Base-by-base conservation (phyloP, 805 yeast species). In the Debaryomyces hansenii region DNA sequence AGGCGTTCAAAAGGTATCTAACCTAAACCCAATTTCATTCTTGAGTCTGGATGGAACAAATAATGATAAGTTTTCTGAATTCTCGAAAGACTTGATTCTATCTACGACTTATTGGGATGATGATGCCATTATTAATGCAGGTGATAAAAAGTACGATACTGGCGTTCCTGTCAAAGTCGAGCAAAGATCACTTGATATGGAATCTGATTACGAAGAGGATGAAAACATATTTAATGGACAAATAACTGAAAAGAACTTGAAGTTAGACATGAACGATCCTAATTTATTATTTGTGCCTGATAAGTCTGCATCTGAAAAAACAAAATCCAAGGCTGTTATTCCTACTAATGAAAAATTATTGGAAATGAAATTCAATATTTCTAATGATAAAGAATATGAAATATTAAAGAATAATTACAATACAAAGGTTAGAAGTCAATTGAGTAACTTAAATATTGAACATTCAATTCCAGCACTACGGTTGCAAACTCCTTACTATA, bases 401-500 rank as follows among this genome's bases (percentile, higher is more conserved):
- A 68, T 85, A 44, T 72, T 94, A 54, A 87, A 86, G 59, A 87
- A 83, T 47, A 91, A 90, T 58, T 90, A 91, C 63, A 96, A 90
- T 62, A 83, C 95, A 34, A 92, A 89, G 71, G 88, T 92, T 32
- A 83, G 99, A 63, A 83, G 96, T 2, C 95, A 96, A 5, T 83
- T 94, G 57, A 96, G 97, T 38, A 89, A 92, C 54, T 74, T 94
- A 51, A 84, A 81, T 42, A 90, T 94, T 51, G 98, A 94, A 58
- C 99, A 94, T 64, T 81, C 97, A 0, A 76, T 83, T 56, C 96
- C 96, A 0, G 97, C 99, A 0, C 59, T 82, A 21, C 76, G 94
- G 41, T 72, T 94, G 41, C 99, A 94, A 67, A 80, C 90, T 0
- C 99, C 99, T 2, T 90, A 82, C 66, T 94, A 90, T 68, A 88